These are phyloP conservation scores for sunflower (Helianthus annuus) DNA, from an alignment of 129 eudicot genomes.

Conservation along the genomic window HanXRQr2.0-SUNRISE NC_035435.2:112892496-112892995, in stretches of 20 bases:
- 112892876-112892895: constrained; percentile 4
- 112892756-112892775: constrained; percentile 48
- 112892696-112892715: constrained; percentile 53
- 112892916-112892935: too few relatives aligned
- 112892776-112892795: constrained; percentile 55
- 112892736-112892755: constrained; percentile 50
- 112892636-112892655: too few relatives aligned
- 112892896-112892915: too few relatives aligned
- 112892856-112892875: not conserved
- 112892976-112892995: too few relatives aligned
- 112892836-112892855: not conserved
- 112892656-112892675: constrained; percentile 1
- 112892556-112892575: constrained; percentile 26
- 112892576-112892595: constrained; percentile 34
- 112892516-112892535: constrained; percentile 12
- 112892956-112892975: too few relatives aligned
- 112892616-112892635: too few relatives aligned
- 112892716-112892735: constrained; percentile 42
- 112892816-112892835: too few relatives aligned
- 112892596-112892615: too few relatives aligned
- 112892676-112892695: constrained; percentile 42
- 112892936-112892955: too few relatives aligned
- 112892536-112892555: constrained; percentile 57
- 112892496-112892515: constrained; percentile 11
- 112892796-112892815: too few relatives aligned